phyloP scores from a whole-genome alignment of 2,329 filamentous ascomycete genomes.

The Xylaria sp. region DNA sequence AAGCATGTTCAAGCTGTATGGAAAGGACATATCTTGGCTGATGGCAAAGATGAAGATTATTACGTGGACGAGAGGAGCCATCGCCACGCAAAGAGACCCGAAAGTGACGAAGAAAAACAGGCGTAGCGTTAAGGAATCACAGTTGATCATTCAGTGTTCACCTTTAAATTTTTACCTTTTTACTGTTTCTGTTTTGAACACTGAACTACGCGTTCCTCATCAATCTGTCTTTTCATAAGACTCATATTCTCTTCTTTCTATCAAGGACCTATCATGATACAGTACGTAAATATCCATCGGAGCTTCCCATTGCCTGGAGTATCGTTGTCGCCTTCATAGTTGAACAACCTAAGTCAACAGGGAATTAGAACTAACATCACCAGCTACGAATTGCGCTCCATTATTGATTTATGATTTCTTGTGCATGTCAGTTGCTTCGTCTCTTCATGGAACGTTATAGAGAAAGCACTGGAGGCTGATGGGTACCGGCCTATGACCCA shows the following conservation, averaged over 20 bases:
- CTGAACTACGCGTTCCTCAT: neutral
- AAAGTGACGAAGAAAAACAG: constrained; percentile 38
- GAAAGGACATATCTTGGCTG: constrained; percentile 64
- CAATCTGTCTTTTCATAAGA: neutral
- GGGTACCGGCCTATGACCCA: too few relatives aligned
- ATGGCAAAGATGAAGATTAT: constrained; percentile 68
- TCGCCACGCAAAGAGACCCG: constrained; percentile 39
- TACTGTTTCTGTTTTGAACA: neutral
- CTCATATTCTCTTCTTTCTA: neutral
- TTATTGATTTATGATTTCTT: neutral
- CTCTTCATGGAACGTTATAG: too few relatives aligned
- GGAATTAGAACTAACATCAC: neutral
- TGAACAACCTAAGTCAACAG: neutral
- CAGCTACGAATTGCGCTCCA: neutral
- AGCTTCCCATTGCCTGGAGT: neutral
- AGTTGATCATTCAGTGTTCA: neutral
- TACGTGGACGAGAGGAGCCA: constrained; percentile 40
- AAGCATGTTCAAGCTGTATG: constrained; percentile 62
- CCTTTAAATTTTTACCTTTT: neutral
- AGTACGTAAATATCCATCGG: neutral
- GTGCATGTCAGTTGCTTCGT: neutral
- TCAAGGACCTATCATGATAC: neutral
- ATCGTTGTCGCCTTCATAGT: neutral
- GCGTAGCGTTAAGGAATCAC: constrained; percentile 21
- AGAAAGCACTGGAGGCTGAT: too few relatives aligned